These are phyloP conservation scores for Pachysolen tannophilus DNA, from an alignment of 805 yeast species.

Conservation along the genomic window DNA sequence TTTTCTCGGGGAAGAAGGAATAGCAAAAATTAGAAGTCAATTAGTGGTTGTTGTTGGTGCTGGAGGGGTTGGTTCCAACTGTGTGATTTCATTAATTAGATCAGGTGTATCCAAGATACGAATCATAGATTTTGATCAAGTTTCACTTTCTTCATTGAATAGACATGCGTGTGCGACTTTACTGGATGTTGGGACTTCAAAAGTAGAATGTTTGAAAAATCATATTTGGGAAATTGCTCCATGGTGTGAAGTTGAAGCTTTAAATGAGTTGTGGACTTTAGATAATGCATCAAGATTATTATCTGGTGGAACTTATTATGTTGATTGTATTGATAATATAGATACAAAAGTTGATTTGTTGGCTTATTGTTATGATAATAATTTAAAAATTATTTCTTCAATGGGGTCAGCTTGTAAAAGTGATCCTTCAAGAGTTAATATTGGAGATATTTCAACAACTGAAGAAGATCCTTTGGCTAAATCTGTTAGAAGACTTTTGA, in stretches of 20 bases:
- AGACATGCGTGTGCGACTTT: constrained; percentile 93
- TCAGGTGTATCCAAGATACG: constrained; percentile 79
- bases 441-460: constrained; percentile 82
- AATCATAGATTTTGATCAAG: constrained; percentile 94
- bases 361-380: constrained; percentile 55
- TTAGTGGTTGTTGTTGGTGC: constrained; percentile 80
- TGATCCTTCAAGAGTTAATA: constrained; percentile 85
- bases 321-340: constrained; percentile 95
- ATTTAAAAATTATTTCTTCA: constrained; percentile 70
- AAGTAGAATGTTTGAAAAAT: constrained; percentile 71
- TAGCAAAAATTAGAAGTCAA: constrained; percentile 61
- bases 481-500: constrained; percentile 75
- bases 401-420: constrained; percentile 98
- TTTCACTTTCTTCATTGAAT: constrained; percentile 82
- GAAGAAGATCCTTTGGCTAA: constrained; percentile 93
- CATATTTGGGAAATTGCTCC: constrained; percentile 77
- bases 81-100: constrained; percentile 80
- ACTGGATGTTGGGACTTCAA: constrained; percentile 85
- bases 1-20: constrained; percentile 81
- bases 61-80: constrained; percentile 99
- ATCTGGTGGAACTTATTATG: constrained; percentile 55
- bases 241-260: constrained; percentile 81
- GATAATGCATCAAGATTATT: constrained; percentile 57
- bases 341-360: constrained; percentile 93
- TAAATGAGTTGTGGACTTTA: constrained; percentile 69